phyloP scores from a whole-genome alignment of 805 yeast genomes.

The Candida silvicultrix region DNA sequence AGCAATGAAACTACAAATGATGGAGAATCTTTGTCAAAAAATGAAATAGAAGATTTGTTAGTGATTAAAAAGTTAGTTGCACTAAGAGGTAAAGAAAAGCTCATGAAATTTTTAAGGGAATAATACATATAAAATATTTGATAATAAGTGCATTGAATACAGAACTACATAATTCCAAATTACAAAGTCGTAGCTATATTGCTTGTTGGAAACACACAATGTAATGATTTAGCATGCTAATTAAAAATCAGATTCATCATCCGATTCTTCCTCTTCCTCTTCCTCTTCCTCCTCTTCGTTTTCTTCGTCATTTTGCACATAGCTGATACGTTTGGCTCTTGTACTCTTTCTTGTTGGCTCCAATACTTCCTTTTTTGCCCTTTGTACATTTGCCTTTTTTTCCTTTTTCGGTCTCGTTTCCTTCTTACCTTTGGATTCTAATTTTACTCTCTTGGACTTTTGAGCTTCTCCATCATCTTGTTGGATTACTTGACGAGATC shows the following conservation, averaged over 20 bases:
- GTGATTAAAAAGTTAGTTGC: constrained; percentile 49
- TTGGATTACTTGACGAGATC: constrained; percentile 5
- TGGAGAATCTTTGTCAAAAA: constrained; percentile 10
- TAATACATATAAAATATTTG: no score
- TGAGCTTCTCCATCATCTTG: constrained; percentile 8
- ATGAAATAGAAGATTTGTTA: constrained; percentile 1
- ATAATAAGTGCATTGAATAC: no score
- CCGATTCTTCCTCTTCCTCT: background rate
- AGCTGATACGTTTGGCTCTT: constrained; percentile 30
- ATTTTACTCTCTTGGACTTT: constrained; percentile 15
- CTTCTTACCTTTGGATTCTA: constrained; percentile 12
- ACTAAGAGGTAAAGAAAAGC: constrained; percentile 61
- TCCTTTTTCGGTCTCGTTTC: constrained; percentile 6
- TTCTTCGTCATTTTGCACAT: constrained; percentile 19
- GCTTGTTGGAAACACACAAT: no score
- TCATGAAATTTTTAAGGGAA: constrained; percentile 48
- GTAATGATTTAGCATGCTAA: no score
- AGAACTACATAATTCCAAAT: background rate
- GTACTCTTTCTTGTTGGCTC: constrained; percentile 35
- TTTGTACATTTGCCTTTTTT: constrained; percentile 10
- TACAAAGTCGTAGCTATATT: background rate
- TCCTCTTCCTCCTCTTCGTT: constrained; percentile 1
- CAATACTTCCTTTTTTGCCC: constrained; percentile 19
- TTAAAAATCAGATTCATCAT: background rate
- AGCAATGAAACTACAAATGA: background rate